A percentile compares a stretch with the other conserved stretches of the same genome.
phyloP scores from a whole-genome alignment of 495 filamentous ascomycete genomes.

The Penicillium ucsense region DNA sequence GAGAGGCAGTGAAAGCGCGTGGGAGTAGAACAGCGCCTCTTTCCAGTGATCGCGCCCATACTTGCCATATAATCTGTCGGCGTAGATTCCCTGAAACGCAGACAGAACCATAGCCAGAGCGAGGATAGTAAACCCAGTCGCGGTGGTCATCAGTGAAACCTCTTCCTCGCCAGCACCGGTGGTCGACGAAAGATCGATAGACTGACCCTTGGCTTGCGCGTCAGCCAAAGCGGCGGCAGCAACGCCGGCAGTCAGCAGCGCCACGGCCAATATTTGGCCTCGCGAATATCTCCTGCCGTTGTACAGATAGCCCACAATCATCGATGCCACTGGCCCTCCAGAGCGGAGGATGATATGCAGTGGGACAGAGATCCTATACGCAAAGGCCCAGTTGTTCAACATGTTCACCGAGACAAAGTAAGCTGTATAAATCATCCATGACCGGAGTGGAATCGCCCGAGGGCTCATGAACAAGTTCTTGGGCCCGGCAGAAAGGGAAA shows the following conservation, averaged over 20 bases:
- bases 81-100: slow-evolving; percentile 90
- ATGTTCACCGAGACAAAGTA: slow-evolving; percentile 89
- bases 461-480: slow-evolving; percentile 59
- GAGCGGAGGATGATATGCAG: slow-evolving; percentile 95
- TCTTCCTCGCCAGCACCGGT: background rate
- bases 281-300: slow-evolving; percentile 69
- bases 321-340: slow-evolving; percentile 88
- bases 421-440: slow-evolving; percentile 81
- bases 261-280: slow-evolving; percentile 69
- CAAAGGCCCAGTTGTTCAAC: slow-evolving; percentile 96
- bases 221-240: slow-evolving; percentile 81
- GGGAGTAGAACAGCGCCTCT: slow-evolving; percentile 92
- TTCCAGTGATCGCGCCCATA: slow-evolving; percentile 83
- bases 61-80: slow-evolving; percentile 73
- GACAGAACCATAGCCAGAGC: slow-evolving; percentile 83
- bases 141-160: slow-evolving; percentile 33
- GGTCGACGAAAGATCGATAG: slow-evolving; percentile 3
- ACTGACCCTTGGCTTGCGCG: slow-evolving; percentile 64
- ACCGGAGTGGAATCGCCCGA: slow-evolving; percentile 71
- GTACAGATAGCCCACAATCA: slow-evolving; percentile 74
- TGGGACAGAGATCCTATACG: slow-evolving; percentile 91
- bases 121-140: slow-evolving; percentile 73
- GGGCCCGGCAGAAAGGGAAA: slow-evolving; percentile 54
- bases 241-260: slow-evolving; percentile 77
- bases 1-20: slow-evolving; percentile 65